Evolutionary conservation across 2,329 filamentous ascomycete species (phyloP), one percentile per base, ranked within the genome.

Genomic region (Alternaria sp.): DNA sequence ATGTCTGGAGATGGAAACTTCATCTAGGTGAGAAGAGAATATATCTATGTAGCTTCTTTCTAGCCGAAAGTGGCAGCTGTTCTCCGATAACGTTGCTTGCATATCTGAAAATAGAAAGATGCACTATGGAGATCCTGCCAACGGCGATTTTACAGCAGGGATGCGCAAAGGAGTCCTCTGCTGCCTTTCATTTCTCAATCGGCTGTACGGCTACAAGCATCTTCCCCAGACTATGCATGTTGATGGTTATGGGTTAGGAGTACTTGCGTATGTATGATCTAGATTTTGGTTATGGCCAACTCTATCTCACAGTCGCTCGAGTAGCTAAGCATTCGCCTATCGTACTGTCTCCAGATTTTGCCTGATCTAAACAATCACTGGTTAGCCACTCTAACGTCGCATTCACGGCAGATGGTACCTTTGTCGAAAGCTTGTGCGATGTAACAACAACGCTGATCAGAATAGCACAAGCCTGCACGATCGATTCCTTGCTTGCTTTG

Each of bases 71-170:
- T 14, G 32, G 14, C 32, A 36, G 32, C 6, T 12, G 12, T 36
- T 14, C 14, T 36, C 32, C 32, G 32, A 38, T 38, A 38, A 38
- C 16, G 34, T 38, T 9, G 60, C 5, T 28, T 20, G 41, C 45
- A 27, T 30, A 40, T 44, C 46, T 34, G 32, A 51, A 57, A 44
- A 56, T 61, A 65, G 55, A 54, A 27, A 22, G 25, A 16, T 34
- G 49, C 54, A 59, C 60, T 65, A 58, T 66, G 58, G 45, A 60
- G 49, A 61, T 63, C 53, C 55, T 57, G 61, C 57, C 30, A 53
- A 41, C 40, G 22, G 48, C n/a, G 18, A 28, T 34, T 14, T 44
- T 48, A 44, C 18, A 48, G 41, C 58, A 62, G 10, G 64, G 50
- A 54, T 64, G 7, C 16, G 54, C 12, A n/a, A 51, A 27, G 22